Conservation (phyloP, 2,329 filamentous ascomycete species). For the Pseudogymnoascus sp. region DNA sequence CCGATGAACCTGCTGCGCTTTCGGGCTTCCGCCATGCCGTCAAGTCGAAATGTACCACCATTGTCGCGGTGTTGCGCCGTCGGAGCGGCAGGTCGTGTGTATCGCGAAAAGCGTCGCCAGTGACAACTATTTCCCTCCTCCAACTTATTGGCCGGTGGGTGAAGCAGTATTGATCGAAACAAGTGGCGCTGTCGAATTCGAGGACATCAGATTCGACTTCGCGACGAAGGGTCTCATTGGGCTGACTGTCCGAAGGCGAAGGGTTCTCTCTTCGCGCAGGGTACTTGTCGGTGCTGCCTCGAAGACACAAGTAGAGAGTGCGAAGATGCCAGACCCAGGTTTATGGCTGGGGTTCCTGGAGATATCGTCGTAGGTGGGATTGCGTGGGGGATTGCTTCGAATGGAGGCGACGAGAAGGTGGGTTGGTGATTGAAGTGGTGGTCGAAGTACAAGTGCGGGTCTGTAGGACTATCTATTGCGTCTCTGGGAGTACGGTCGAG, state of each 20-base stretch:
- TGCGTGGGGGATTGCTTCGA: background rate
- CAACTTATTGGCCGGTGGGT: background rate
- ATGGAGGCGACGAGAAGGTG: background rate
- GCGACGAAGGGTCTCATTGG: conserved; percentile 7
- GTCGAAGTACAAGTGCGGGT: conserved; percentile 1
- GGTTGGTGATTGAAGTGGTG: background rate
- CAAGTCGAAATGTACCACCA: background rate
- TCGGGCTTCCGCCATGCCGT: conserved; percentile 61
- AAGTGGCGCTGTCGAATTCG: background rate
- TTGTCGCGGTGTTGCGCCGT: background rate
- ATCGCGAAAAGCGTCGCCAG: background rate
- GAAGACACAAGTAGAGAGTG: background rate
- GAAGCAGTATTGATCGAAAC: background rate
- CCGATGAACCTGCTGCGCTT: conserved; percentile 65
- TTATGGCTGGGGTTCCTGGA: background rate
- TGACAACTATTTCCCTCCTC: background rate
- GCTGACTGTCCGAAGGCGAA: background rate
- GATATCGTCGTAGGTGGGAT: background rate
- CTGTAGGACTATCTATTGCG: background rate
- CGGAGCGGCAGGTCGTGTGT: background rate
- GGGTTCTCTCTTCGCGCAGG: background rate
- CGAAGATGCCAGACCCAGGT: background rate
- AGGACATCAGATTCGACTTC: conserved; percentile 2
- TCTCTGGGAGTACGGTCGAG: conserved; percentile 1
- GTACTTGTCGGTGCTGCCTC: background rate